phyloP scores from a whole-genome alignment of 2,329 filamentous ascomycete genomes.

The Apiospora aurea region DNA sequence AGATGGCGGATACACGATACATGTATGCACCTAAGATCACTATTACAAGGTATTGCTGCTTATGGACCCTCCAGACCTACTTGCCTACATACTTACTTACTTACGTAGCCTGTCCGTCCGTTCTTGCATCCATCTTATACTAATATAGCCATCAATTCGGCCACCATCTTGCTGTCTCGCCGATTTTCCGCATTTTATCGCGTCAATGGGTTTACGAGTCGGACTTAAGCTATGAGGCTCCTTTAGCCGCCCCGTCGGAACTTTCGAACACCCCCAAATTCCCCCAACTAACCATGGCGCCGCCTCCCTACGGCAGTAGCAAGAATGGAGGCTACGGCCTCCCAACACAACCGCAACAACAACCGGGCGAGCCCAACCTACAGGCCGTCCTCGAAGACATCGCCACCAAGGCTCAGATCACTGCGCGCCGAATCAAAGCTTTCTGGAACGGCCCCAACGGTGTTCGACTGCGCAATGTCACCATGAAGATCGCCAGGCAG shows the following conservation, averaged over 20 bases:
- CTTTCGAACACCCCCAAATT: background rate
- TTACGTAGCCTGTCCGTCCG: constrained; percentile 1
- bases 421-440: background rate
- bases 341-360: background rate
- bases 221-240: background rate
- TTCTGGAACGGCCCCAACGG: constrained; percentile 14
- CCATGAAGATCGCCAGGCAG: constrained; percentile 41
- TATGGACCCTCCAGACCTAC: background rate
- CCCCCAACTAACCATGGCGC: constrained; percentile 25
- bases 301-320: constrained; percentile 7
- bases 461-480: constrained; percentile 37
- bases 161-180: background rate
- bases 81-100: background rate
- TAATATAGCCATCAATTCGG: background rate
- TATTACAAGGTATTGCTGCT: background rate
- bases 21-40: background rate
- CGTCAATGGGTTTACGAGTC: constrained; percentile 6
- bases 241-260: constrained; percentile 9
- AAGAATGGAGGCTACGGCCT: constrained; percentile 23
- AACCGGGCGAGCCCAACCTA: constrained; percentile 19
- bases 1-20: background rate
- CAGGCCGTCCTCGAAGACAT: constrained; percentile 22
- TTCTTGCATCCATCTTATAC: background rate
- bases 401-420: background rate
- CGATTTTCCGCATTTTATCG: background rate